Percentiles rank a stretch among this genome's conserved stretches.
These are phyloP conservation scores for Pseudogymnoascus sp. DNA, from an alignment of 2,329 filamentous ascomycete genomes.

Conservation along the genomic window DNA sequence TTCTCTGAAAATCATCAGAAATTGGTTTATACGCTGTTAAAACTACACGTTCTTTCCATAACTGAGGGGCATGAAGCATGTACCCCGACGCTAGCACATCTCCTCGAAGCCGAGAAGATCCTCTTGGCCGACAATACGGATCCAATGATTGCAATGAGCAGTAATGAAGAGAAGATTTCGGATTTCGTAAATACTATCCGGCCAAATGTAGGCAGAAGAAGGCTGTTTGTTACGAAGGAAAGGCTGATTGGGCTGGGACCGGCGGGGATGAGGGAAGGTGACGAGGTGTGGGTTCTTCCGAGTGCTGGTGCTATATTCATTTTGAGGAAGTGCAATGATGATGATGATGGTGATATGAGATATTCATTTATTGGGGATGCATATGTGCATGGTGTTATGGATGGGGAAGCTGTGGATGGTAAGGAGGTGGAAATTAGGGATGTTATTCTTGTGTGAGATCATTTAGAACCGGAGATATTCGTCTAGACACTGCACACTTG, in stretches of 20 bases:
- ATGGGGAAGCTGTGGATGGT: background rate
- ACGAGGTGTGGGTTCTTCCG: background rate
- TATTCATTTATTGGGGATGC: background rate
- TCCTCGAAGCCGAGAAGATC: background rate
- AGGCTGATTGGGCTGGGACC: background rate
- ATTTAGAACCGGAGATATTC: background rate
- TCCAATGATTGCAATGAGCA: background rate
- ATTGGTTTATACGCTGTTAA: background rate
- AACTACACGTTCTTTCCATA: background rate
- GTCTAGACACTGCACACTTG: background rate
- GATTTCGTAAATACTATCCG: background rate
- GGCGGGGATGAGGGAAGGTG: background rate
- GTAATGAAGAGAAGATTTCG: background rate
- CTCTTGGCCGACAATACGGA: background rate
- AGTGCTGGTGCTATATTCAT: background rate
- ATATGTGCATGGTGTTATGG: background rate
- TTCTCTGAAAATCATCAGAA: background rate
- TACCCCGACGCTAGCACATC: background rate
- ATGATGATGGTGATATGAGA: background rate
- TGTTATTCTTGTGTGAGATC: background rate
- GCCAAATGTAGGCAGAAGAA: background rate
- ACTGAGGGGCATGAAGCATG: background rate
- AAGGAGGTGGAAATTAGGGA: background rate
- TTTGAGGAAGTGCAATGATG: background rate
- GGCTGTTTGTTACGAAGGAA: background rate